Conservation (phyloP, 805 yeast species). For the Metschnikowia santaceciliae region DNA sequence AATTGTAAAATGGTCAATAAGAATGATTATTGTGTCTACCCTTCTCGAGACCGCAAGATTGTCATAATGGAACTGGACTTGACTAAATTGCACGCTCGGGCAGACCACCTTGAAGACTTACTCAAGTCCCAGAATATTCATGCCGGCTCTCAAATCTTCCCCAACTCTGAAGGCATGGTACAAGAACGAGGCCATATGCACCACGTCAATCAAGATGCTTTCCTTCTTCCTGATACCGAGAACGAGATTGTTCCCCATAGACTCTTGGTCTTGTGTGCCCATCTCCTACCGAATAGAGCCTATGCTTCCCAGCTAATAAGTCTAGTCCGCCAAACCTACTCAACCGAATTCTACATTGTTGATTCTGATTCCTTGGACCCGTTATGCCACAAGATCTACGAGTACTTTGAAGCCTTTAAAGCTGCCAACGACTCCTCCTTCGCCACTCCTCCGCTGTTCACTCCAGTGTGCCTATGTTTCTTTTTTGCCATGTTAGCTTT, state of each 20-base stretch:
- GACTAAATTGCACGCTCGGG: slow-evolving; percentile 30
- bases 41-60: slow-evolving; percentile 37
- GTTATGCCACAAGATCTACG: slow-evolving; percentile 17
- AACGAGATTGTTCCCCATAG: slow-evolving; percentile 24
- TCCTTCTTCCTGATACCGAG: slow-evolving; percentile 26
- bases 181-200: slow-evolving; percentile 5
- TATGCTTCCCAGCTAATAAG: slow-evolving; percentile 22
- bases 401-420: slow-evolving; percentile 4
- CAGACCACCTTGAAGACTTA: slow-evolving; percentile 26
- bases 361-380: slow-evolving; percentile 21
- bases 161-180: slow-evolving; percentile 4
- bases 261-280: slow-evolving; percentile 19
- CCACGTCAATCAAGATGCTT: slow-evolving; percentile 19
- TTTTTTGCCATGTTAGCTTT: slow-evolving; percentile 34
- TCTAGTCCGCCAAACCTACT: slow-evolving; percentile 27
- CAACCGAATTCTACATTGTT: slow-evolving; percentile 33
- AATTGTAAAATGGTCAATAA: slow-evolving; percentile 35
- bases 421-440: slow-evolving; percentile 2
- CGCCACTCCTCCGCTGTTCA: slow-evolving; percentile 5
- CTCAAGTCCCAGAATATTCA: slow-evolving; percentile 12
- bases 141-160: slow-evolving; percentile 1
- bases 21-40: slow-evolving; percentile 32
- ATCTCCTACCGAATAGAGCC: slow-evolving; percentile 24
- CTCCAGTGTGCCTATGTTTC: slow-evolving; percentile 24
- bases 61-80: slow-evolving; percentile 42